These are phyloP conservation scores for Aspergillus sp. DNA, from an alignment of 2,329 filamentous ascomycete genomes.

Conservation along the genomic window DNA sequence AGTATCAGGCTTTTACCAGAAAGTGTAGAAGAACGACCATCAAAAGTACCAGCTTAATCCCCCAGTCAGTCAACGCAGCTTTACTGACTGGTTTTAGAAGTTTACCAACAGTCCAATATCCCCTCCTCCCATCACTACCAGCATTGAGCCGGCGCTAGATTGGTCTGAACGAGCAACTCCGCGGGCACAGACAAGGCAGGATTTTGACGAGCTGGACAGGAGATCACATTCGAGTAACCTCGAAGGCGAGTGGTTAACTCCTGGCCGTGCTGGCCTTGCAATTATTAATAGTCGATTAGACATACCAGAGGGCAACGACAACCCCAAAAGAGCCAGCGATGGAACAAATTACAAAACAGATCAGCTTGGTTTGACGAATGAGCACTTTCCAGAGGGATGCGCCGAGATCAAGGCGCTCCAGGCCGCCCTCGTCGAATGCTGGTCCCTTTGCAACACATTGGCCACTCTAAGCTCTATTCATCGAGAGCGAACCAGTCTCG, in stretches of 20 bases:
- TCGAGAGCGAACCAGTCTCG: slow-evolving; percentile 73
- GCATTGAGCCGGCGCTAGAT: slow-evolving; percentile 69
- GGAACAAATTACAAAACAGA: slow-evolving; percentile 30
- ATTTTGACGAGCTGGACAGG: slow-evolving; percentile 63
- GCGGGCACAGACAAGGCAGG: slow-evolving; percentile 78
- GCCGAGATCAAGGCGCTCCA: slow-evolving; percentile 68
- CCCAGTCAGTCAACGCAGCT: background rate
- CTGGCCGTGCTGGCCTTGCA: background rate
- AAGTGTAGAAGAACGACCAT: slow-evolving; percentile 2
- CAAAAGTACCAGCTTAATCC: slow-evolving; percentile 22
- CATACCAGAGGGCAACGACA: slow-evolving; percentile 37
- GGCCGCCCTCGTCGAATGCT: slow-evolving; percentile 82
- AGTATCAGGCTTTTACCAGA: slow-evolving; percentile 9
- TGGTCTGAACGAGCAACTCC: slow-evolving; percentile 75
- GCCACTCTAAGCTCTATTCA: slow-evolving; percentile 84
- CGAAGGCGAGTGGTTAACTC: slow-evolving; percentile 64
- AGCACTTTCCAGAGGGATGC: slow-evolving; percentile 55
- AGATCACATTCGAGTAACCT: slow-evolving; percentile 71
- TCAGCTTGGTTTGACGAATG: slow-evolving; percentile 35
- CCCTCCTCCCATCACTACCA: slow-evolving; percentile 75
- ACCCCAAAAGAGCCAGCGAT: slow-evolving; percentile 18
- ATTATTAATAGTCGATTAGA: slow-evolving; percentile 26
- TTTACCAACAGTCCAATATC: slow-evolving; percentile 52
- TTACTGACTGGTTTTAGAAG: slow-evolving; percentile 27
- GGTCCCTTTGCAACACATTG: slow-evolving; percentile 90